phyloP scores from a whole-genome alignment of 179 eudicot genomes.

The Gypsophila paniculata region DNA sequence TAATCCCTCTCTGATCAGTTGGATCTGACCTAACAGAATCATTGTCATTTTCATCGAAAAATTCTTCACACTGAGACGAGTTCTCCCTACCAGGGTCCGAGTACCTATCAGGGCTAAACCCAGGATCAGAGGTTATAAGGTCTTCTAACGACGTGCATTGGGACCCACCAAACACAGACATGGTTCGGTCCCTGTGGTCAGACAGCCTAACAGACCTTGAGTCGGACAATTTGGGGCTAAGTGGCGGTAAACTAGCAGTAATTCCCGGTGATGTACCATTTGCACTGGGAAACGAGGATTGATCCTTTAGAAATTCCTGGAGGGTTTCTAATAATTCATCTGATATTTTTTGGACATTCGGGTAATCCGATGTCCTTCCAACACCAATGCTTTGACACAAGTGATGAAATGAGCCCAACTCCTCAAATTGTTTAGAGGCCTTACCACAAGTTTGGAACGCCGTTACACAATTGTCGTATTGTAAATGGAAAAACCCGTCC shows the following conservation, averaged over 20 bases:
- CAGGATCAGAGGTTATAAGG: slow-evolving; percentile 47
- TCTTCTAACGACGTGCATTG: slow-evolving; percentile 55
- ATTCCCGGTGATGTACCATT: slow-evolving; percentile 19
- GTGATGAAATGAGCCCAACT: slow-evolving; percentile 49
- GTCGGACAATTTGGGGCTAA: slow-evolving; percentile 14
- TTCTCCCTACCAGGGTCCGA: slow-evolving; percentile 38
- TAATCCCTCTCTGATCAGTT: slow-evolving; percentile 23
- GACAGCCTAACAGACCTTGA: slow-evolving; percentile 1
- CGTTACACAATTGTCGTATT: slow-evolving; percentile 43
- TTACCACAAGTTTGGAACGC: slow-evolving; percentile 67
- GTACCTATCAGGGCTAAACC: slow-evolving; percentile 48
- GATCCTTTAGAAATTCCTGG: slow-evolving; percentile 73
- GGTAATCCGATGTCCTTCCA: slow-evolving; percentile 68
- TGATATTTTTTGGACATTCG: slow-evolving; percentile 54
- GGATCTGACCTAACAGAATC: slow-evolving; percentile 36
- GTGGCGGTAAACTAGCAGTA: slow-evolving; percentile 24
- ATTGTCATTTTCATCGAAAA: slow-evolving; percentile 28
- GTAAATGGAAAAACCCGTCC: slow-evolving; percentile 72
- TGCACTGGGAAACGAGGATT: slow-evolving; percentile 48
- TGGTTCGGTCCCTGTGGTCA: background rate
- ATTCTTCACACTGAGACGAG: slow-evolving; percentile 29
- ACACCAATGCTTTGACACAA: slow-evolving; percentile 55
- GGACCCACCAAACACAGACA: slow-evolving; percentile 35
- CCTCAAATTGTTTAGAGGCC: slow-evolving; percentile 66
- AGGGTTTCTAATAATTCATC: slow-evolving; percentile 57